These are phyloP conservation scores for Cutaneotrichosporon dermatis DNA, from an alignment of 1,284 basidiomycete genomes.

Conservation along the genomic window DNA sequence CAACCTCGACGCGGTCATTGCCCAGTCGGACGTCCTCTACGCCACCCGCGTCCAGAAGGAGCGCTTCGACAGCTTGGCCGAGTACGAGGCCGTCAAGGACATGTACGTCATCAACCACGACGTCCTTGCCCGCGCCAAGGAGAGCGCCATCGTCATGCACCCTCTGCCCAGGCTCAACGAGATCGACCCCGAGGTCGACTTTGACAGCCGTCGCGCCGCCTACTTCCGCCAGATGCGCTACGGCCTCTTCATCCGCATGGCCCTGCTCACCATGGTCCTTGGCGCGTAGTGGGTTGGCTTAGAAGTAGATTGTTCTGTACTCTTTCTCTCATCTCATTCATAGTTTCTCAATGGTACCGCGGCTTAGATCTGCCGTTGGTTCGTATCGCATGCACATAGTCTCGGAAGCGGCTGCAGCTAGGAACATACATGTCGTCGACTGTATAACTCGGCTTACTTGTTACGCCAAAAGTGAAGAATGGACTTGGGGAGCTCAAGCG, in stretches of 20 bases:
- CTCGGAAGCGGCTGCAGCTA: no score
- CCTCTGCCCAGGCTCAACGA: constrained; percentile 92
- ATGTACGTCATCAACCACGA: constrained; percentile 92
- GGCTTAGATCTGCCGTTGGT: no score
- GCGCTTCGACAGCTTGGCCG: constrained; percentile 73
- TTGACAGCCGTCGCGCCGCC: constrained; percentile 86
- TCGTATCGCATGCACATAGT: neutral
- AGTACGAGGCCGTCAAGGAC: constrained; percentile 89
- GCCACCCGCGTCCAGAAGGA: constrained; percentile 96
- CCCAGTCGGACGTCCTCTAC: constrained; percentile 94
- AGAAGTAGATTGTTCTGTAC: neutral
- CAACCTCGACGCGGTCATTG: constrained; percentile 82
- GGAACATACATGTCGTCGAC: no score
- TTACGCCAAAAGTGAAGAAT: no score
- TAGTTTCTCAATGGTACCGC: neutral
- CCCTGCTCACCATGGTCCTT: constrained; percentile 65
- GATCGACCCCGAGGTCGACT: constrained; percentile 98
- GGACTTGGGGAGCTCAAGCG: no score
- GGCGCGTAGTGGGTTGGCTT: constrained; percentile 31
- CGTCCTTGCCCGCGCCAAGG: constrained; percentile 82
- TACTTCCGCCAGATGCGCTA: constrained; percentile 99
- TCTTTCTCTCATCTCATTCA: neutral
- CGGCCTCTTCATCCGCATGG: constrained; percentile 86
- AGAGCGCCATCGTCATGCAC: constrained; percentile 98
- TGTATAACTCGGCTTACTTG: no score